These are phyloP conservation scores for Neurospora sp. DNA, from an alignment of 495 filamentous ascomycete species.

Conservation along the genomic window DNA sequence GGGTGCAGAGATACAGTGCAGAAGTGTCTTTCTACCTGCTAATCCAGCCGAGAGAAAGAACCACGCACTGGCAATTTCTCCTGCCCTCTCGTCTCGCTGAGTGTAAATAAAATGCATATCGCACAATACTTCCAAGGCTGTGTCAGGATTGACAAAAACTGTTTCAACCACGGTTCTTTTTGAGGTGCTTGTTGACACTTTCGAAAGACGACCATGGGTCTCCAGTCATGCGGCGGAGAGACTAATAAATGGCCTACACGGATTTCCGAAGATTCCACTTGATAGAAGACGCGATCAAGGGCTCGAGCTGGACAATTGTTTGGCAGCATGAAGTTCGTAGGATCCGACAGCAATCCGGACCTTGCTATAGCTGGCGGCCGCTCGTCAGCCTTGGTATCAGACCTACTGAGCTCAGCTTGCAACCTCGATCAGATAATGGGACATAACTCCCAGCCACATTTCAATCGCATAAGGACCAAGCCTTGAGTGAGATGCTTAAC, in stretches of 20 bases:
- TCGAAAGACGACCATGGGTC: not conserved
- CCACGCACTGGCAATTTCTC: not conserved
- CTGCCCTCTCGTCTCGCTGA: not conserved
- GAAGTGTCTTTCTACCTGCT: not conserved
- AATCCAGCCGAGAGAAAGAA: not conserved
- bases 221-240: not conserved
- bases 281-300: not conserved
- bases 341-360: not conserved
- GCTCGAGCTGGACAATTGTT: not conserved
- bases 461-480: too few relatives aligned
- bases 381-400: not conserved
- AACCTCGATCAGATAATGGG: not conserved
- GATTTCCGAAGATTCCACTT: not conserved
- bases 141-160: not conserved
- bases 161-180: not conserved
- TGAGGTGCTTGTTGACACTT: not conserved
- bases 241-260: not conserved
- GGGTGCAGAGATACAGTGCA: too few relatives aligned
- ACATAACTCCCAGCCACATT: not conserved
- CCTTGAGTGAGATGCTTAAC: not conserved
- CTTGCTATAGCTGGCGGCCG: not conserved
- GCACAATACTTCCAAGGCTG: not conserved
- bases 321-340: not conserved
- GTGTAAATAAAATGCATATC: not conserved
- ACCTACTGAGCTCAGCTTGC: not conserved